These are phyloP conservation scores for Ilex aquifolium DNA, from an alignment of 257 asterid genomes.

Conservation along the genomic window DNA sequence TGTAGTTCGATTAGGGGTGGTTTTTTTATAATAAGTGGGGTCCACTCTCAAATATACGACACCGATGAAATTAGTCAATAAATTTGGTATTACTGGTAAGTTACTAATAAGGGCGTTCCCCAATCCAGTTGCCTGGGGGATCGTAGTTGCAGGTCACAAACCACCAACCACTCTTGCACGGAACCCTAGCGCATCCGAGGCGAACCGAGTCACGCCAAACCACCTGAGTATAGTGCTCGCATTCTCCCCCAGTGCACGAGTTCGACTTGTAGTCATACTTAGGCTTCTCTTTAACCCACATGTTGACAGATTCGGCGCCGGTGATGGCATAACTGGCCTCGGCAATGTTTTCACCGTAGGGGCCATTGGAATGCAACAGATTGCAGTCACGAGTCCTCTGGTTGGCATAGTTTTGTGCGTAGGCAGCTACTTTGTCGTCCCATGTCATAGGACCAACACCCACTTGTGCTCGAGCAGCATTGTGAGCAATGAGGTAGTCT, in stretches of 20 bases:
- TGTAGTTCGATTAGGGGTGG: too few relatives aligned
- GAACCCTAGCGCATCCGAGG: constrained; percentile 33
- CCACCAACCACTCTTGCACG: constrained; percentile 24
- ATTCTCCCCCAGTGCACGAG: background rate
- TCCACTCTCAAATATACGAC: too few relatives aligned
- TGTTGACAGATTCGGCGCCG: constrained; percentile 19
- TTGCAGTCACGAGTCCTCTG: constrained; percentile 31
- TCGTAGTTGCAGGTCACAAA: constrained; percentile 34
- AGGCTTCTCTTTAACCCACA: constrained; percentile 9
- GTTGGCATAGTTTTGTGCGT: constrained; percentile 36
- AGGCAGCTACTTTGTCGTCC: constrained; percentile 36
- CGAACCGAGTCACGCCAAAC: constrained; percentile 41
- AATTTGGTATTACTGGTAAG: background rate
- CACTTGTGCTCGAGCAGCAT: constrained; percentile 33
- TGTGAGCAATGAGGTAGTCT: constrained; percentile 38
- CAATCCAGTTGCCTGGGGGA: constrained; percentile 33
- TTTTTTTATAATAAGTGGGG: too few relatives aligned
- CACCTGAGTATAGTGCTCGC: constrained; percentile 45
- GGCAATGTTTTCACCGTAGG: constrained; percentile 44
- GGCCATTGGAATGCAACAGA: constrained; percentile 30
- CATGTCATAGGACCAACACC: constrained; percentile 34
- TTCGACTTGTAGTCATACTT: background rate
- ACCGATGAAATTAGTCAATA: too few relatives aligned
- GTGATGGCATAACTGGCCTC: constrained; percentile 21
- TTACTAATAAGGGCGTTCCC: constrained; percentile 32